Conservation (phyloP, 2,329 filamentous ascomycete species). For the Rhinocladiella similis region DNA sequence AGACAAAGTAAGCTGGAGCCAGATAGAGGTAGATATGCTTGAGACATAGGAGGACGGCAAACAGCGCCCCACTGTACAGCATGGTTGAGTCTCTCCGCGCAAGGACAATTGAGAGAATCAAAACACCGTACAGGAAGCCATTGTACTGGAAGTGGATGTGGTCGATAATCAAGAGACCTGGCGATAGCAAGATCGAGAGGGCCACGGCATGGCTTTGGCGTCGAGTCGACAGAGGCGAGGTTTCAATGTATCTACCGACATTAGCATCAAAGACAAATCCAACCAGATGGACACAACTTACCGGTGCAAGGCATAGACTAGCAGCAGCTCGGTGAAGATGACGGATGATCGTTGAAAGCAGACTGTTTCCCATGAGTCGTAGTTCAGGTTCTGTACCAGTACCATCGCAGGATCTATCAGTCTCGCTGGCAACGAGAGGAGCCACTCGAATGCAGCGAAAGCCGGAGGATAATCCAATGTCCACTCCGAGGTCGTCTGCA, state of each 20-base stretch:
- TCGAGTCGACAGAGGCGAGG: slow-evolving; percentile 64
- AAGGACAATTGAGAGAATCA: slow-evolving; percentile 82
- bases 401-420: slow-evolving; percentile 81
- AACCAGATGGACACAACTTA: slow-evolving; percentile 41
- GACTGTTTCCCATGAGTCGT: slow-evolving; percentile 90
- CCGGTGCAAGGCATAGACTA: slow-evolving; percentile 79
- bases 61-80: slow-evolving; percentile 76
- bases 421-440: slow-evolving; percentile 76
- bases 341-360: slow-evolving; percentile 93
- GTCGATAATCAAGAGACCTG: slow-evolving; percentile 93
- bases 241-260: slow-evolving; percentile 64
- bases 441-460: slow-evolving; percentile 96
- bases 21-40: slow-evolving; percentile 99
- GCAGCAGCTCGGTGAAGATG: slow-evolving; percentile 77
- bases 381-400: slow-evolving; percentile 73
- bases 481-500: slow-evolving; percentile 91
- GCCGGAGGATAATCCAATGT: slow-evolving; percentile 98
- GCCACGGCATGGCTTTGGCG: slow-evolving; percentile 81
- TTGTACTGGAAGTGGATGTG: slow-evolving; percentile 99
- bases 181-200: slow-evolving; percentile 85
- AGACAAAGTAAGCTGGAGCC: slow-evolving; percentile 93
- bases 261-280: neutral
- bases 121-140: slow-evolving; percentile 88
- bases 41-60: slow-evolving; percentile 83
- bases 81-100: slow-evolving; percentile 74